phyloP scores from a whole-genome alignment of 768 basidiomycete species.

The Hygrophoropsis aurantiaca region DNA sequence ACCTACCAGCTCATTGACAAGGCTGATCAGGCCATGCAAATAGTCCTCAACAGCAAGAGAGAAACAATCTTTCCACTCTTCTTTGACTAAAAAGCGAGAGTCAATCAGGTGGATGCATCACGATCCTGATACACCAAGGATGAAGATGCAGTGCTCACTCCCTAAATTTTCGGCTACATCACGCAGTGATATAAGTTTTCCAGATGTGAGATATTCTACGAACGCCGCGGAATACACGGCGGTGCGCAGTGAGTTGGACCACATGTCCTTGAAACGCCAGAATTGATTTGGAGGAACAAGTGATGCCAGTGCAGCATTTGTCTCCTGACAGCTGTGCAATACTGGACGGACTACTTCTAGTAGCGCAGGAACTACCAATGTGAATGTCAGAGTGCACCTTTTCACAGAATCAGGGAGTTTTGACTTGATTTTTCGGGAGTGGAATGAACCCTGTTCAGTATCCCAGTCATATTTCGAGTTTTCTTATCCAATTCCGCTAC shows the following conservation, averaged over 20 bases:
- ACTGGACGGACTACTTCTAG: conserved; percentile 57
- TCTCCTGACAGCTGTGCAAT: conserved; percentile 53
- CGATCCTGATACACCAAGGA: neutral
- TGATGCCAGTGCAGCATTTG: conserved; percentile 48
- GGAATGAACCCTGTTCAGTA: conserved; percentile 78
- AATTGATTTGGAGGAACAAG: conserved; percentile 71
- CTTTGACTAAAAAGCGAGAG: conserved; percentile 50
- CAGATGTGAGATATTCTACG: conserved; percentile 59
- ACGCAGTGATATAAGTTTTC: conserved; percentile 58
- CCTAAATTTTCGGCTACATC: conserved; percentile 57
- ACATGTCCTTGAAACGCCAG: conserved; percentile 86
- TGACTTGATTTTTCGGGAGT: conserved; percentile 61
- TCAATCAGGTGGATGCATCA: neutral
- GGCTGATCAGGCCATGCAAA: conserved; percentile 72
- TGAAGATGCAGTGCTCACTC: conserved; percentile 46
- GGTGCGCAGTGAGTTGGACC: conserved; percentile 67
- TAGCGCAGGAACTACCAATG: conserved; percentile 63
- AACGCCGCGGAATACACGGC: conserved; percentile 67
- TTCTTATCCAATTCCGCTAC: conserved; percentile 76
- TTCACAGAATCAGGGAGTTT: conserved; percentile 20
- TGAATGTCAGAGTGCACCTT: conserved; percentile 9
- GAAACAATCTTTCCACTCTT: conserved; percentile 69
- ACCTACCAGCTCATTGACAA: conserved; percentile 79
- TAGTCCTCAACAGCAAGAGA: conserved; percentile 74
- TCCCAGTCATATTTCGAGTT: conserved; percentile 67